Conservation (phyloP, 176 grass and related monocot genomes). For the Lolium perenne region DNA sequence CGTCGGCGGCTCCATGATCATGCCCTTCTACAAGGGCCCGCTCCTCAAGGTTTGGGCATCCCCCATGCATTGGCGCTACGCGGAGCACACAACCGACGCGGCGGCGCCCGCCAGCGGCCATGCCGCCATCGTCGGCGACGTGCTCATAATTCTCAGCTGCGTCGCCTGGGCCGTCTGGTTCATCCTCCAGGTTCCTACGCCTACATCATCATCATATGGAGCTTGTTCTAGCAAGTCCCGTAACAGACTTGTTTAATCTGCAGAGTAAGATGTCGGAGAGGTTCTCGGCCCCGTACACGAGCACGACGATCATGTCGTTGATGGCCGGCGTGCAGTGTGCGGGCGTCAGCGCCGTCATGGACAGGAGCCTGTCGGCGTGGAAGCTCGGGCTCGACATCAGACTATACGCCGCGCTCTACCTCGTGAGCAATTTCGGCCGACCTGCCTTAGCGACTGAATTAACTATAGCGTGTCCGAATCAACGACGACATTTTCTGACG, state of each 20-base stretch:
- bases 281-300: conserved; percentile 84
- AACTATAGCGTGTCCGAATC: too few relatives aligned
- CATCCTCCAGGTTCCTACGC: conserved; percentile 63
- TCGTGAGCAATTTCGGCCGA: conserved; percentile 39
- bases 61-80: conserved; percentile 69
- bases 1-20: conserved; percentile 85
- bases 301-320: conserved; percentile 75
- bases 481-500: too few relatives aligned
- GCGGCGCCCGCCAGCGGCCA: not conserved
- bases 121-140: conserved; percentile 49
- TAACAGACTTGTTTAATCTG: not conserved
- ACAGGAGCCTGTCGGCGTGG: conserved; percentile 63
- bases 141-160: conserved; percentile 78
- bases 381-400: conserved; percentile 78
- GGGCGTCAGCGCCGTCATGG: conserved; percentile 49
- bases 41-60: conserved; percentile 57
- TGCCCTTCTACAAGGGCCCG: conserved; percentile 89
- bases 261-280: conserved; percentile 78
- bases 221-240: too few relatives aligned
- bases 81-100: conserved; percentile 52
- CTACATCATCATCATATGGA: not conserved
- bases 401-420: conserved; percentile 71
- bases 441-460: too few relatives aligned
- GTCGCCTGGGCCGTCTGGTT: conserved; percentile 81
- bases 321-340: conserved; percentile 78